A percentile compares a stretch with the other conserved stretches of the same genome.
Evolutionary conservation across 108 stramenopile species (phyloP).

Genomic region (Cyclostephanos invisitatus): DNA sequence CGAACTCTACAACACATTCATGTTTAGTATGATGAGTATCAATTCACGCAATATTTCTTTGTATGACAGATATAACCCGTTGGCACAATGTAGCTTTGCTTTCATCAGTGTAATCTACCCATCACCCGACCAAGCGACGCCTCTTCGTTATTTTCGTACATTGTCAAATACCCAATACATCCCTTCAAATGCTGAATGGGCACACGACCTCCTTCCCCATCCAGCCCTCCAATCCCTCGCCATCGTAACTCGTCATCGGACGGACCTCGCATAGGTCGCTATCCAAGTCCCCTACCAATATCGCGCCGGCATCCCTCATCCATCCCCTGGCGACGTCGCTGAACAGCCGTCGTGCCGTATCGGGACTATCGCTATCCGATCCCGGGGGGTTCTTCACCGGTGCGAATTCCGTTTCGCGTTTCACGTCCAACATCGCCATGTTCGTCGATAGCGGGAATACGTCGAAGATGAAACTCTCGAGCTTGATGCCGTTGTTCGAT

Average conservation of each 20-base stretch:
- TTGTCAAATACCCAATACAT: background rate
- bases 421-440: constrained; percentile 91
- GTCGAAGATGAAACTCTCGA: constrained; percentile 99
- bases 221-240: constrained; percentile 75
- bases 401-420: constrained; percentile 94
- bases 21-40: too few species aligned
- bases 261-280: constrained; percentile 70
- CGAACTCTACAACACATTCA: too few species aligned
- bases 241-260: constrained; percentile 76
- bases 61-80: background rate
- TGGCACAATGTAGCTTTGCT: background rate
- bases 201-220: constrained; percentile 62
- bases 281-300: constrained; percentile 51
- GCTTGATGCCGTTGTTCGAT: constrained; percentile 93
- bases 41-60: background rate
- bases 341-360: constrained; percentile 74
- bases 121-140: too few species aligned
- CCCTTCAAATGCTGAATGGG: constrained; percentile 65
- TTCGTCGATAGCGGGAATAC: constrained; percentile 88
- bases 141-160: too few species aligned
- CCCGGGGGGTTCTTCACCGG: constrained; percentile 96
- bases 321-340: constrained; percentile 73
- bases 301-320: constrained; percentile 67
- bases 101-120: too few species aligned
- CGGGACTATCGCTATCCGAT: constrained; percentile 70